Percentiles rank a stretch among this genome's conserved stretches.
Conservation (phyloP, 2,329 filamentous ascomycete species). For the Fusarium nodosum region DNA sequence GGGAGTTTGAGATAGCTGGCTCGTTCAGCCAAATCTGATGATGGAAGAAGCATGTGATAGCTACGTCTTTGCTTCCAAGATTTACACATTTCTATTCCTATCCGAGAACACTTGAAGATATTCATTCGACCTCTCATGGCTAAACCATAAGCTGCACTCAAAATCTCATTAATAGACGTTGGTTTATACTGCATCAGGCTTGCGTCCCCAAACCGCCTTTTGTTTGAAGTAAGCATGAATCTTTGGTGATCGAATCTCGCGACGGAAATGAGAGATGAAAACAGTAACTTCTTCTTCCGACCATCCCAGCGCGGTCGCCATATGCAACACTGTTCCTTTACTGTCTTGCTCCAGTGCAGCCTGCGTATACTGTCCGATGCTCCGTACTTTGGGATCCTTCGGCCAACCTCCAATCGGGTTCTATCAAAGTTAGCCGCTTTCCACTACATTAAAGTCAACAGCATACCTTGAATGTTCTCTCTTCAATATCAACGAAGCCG, state of each 20-base stretch:
- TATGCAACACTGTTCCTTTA: not conserved
- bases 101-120: not conserved
- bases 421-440: not conserved
- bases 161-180: fast-evolving
- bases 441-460: fast-evolving
- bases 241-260: conserved; percentile 12
- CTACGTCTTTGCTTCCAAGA: not conserved
- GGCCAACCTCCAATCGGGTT: conserved; percentile 21
- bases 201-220: conserved; percentile 15
- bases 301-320: conserved; percentile 8
- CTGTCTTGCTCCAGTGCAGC: conserved; percentile 12
- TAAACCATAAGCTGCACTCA: fast-evolving
- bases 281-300: not conserved
- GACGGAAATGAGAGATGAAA: not conserved
- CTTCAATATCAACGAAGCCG: not conserved
- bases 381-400: not conserved
- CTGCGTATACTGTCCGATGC: conserved; percentile 2
- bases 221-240: conserved; percentile 20
- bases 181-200: not conserved
- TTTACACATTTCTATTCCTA: too few relatives aligned
- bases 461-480: not conserved
- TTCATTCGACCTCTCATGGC: fast-evolving
- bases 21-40: too few relatives aligned
- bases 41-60: not conserved
- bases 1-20: too few relatives aligned